Evolutionary conservation across 768 basidiomycete species (phyloP).

Genomic region (Trametes cubensis): DNA sequence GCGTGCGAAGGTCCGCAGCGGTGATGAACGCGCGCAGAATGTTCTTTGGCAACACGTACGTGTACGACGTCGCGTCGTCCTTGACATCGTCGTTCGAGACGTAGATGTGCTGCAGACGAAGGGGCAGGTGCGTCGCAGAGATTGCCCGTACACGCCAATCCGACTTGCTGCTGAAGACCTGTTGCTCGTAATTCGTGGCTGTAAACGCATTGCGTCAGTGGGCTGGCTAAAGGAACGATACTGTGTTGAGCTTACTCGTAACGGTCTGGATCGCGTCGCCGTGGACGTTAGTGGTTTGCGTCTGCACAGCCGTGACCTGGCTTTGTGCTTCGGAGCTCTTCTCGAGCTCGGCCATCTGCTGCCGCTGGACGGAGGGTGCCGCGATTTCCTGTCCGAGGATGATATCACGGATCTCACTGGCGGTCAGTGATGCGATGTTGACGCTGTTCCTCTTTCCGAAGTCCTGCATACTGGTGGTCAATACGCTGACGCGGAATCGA

Average conservation of each 20-base stretch:
- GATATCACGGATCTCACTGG: constrained; percentile 96
- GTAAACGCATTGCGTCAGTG: constrained; percentile 9
- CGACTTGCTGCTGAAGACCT: constrained; percentile 98
- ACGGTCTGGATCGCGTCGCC: constrained; percentile 95
- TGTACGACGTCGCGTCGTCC: constrained; percentile 93
- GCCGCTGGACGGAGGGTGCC: constrained; percentile 92
- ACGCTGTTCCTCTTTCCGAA: constrained; percentile 99
- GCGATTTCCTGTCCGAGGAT: constrained; percentile 99
- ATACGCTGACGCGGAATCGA: constrained; percentile 10
- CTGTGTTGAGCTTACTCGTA: constrained; percentile 62
- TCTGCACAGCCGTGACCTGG: constrained; percentile 96
- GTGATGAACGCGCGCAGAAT: constrained; percentile 91
- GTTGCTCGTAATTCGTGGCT: constrained; percentile 97
- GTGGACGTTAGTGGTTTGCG: constrained; percentile 96
- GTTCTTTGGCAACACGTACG: constrained; percentile 97
- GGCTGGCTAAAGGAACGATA: neutral
- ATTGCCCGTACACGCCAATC: constrained; percentile 99
- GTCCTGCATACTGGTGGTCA: constrained; percentile 53
- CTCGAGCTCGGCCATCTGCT: constrained; percentile 99
- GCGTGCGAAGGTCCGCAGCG: constrained; percentile 92
- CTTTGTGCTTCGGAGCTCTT: constrained; percentile 93
- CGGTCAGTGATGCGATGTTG: constrained; percentile 96
- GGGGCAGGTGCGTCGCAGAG: constrained; percentile 92
- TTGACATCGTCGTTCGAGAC: constrained; percentile 99
- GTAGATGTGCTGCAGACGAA: constrained; percentile 97